Evolutionary conservation across 2,329 filamentous ascomycete genomes (phyloP).

Genomic region (Cladophialophora immunda): DNA sequence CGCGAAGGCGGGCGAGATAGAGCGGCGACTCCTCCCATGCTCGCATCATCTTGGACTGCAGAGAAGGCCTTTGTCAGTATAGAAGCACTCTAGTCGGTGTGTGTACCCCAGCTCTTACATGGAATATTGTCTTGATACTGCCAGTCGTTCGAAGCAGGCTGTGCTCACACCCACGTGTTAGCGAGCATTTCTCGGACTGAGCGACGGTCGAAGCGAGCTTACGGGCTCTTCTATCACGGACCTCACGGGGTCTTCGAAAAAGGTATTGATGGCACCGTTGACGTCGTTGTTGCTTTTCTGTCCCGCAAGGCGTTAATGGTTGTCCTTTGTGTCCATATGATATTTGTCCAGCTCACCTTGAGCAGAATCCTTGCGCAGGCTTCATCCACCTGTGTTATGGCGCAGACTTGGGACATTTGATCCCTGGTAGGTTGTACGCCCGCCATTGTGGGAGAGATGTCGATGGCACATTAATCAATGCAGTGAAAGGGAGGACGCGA

Average conservation of each 20-base stretch:
- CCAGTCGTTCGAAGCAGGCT: constrained; percentile 35
- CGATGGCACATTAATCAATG: background rate
- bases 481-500: background rate
- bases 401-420: constrained; percentile 31
- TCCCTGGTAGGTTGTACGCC: constrained; percentile 27
- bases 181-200: constrained; percentile 3
- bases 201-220: constrained; percentile 5
- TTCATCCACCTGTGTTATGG: constrained; percentile 30
- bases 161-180: constrained; percentile 2
- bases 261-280: constrained; percentile 57
- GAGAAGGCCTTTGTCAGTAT: constrained; percentile 40
- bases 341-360: constrained; percentile 19
- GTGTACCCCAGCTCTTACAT: constrained; percentile 29
- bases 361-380: constrained; percentile 30
- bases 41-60: constrained; percentile 49
- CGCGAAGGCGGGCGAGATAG: constrained; percentile 59
- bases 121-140: constrained; percentile 39
- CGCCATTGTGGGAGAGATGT: constrained; percentile 24
- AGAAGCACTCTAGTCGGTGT: background rate
- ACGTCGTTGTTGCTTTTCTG: constrained; percentile 56
- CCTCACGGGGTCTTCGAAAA: constrained; percentile 53
- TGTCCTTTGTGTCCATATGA: background rate
- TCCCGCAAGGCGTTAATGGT: background rate
- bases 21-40: constrained; percentile 48
- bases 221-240: constrained; percentile 28